Percentiles rank a stretch among this genome's conserved stretches.
Conservation (phyloP, 1,139 yeast genomes). For the Saccharomycopsis phalli region DNA sequence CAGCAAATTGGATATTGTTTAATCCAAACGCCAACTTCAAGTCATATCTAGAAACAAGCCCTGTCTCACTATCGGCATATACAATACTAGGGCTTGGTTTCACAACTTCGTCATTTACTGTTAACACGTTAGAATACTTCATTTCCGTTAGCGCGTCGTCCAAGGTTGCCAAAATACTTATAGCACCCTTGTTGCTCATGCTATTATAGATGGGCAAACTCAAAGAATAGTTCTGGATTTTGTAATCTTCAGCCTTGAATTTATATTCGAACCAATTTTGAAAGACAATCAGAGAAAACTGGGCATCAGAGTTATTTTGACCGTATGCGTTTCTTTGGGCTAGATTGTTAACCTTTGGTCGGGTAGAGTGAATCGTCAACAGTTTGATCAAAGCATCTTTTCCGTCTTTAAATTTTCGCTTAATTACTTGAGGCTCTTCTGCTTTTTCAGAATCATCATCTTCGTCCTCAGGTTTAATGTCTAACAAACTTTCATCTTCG, state of each 20-base stretch:
- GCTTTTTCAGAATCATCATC: conserved; percentile 20
- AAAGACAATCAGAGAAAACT: conserved; percentile 21
- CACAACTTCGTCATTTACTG: conserved; percentile 44
- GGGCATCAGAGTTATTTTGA: conserved; percentile 7
- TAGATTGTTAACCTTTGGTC: conserved; percentile 22
- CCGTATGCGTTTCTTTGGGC: conserved; percentile 12
- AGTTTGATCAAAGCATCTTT: conserved; percentile 32
- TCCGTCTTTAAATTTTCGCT: conserved; percentile 19
- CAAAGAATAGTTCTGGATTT: conserved; percentile 36
- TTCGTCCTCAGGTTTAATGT: conserved; percentile 11
- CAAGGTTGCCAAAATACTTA: conserved; percentile 37
- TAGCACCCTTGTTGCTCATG: conserved; percentile 29
- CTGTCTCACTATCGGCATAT: conserved; percentile 25
- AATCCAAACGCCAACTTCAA: conserved; percentile 41
- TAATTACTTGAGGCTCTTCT: conserved; percentile 8
- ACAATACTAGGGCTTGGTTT: conserved; percentile 33
- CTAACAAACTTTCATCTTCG: conserved; percentile 17
- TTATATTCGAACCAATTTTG: conserved; percentile 37
- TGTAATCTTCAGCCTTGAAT: conserved; percentile 38
- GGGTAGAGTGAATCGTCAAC: conserved; percentile 33
- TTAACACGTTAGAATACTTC: conserved; percentile 38
- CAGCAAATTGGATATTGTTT: conserved; percentile 39
- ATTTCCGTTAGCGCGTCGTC: conserved; percentile 35
- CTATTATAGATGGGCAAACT: conserved; percentile 30
- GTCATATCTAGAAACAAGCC: conserved; percentile 38